Evolutionary conservation across 805 yeast genomes (phyloP).

Genomic region (Wickerhamiella lipophila): DNA sequence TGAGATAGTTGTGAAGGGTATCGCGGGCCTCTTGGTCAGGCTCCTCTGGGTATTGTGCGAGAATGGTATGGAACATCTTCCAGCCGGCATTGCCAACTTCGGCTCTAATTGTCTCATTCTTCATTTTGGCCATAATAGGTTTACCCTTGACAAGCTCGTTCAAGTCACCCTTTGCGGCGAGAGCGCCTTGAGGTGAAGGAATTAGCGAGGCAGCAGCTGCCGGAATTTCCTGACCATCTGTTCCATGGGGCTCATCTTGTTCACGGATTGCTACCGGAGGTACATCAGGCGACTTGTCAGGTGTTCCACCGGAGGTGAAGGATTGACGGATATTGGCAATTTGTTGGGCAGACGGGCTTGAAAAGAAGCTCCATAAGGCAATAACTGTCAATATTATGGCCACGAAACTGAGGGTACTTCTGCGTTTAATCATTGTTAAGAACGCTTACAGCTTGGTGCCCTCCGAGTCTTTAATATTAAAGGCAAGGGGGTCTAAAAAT

Average conservation of each 20-base stretch:
- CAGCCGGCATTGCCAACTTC: conserved; percentile 86
- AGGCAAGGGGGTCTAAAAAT: neutral
- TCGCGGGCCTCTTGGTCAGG: conserved; percentile 54
- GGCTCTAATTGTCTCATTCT: conserved; percentile 66
- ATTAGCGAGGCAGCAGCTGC: neutral
- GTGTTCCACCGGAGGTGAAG: neutral
- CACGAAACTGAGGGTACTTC: conserved; percentile 1
- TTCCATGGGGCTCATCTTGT: neutral
- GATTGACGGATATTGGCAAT: neutral
- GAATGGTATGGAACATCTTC: conserved; percentile 81
- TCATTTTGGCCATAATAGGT: conserved; percentile 90
- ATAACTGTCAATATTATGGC: neutral
- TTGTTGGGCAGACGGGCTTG: neutral
- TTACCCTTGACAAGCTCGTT: conserved; percentile 22
- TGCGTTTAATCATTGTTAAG: conserved; percentile 2
- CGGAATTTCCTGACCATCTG: neutral
- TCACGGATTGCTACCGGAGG: neutral
- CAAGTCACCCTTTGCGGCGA: neutral
- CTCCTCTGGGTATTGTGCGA: conserved; percentile 80
- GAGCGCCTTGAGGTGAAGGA: neutral
- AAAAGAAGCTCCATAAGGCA: conserved; percentile 8
- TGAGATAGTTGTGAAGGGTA: conserved; percentile 51
- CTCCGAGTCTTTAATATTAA: neutral
- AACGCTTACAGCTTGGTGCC: neutral
- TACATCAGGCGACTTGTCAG: neutral